Base-by-base conservation (phyloP, 257 asterid species). In the Forsythia suspensa region DNA sequence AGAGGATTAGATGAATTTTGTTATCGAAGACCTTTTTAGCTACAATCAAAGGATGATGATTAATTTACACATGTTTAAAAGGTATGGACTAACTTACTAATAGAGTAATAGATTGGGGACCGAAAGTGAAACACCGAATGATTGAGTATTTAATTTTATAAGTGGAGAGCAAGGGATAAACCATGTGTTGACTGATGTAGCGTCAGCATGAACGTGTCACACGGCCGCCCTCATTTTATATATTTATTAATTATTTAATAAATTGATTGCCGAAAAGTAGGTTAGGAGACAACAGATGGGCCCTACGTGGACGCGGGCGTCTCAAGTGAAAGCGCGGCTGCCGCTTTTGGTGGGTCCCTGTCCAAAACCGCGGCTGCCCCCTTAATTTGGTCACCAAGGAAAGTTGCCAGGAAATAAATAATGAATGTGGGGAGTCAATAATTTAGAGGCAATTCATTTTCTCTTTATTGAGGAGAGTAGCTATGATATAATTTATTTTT, bases 311-410 rank as follows among this genome's bases (percentile, higher is more conserved):
- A 68, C 59, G 61, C 74, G 61, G 80, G 40, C 70, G 71, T 18
- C 48, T 20, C 74, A 76, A 46, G 52, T 6, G 18, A 21, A 21
- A 34, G 40, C 21, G 48, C 82, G 71, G 82, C 80, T 68, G 85
- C 82, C 82, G 85, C 80, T 80, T 84, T 74, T 44, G 72, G 80
- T 24, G 80, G 85, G 84, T 37, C 69, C 83, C 59, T 46, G 5
- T 75, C 69, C 20, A 29, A 29, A 63, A 21, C 39, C 38, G 70
- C 40, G 37, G 70, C 70, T 63, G 39, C 65, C 10, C 40, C 70
- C 70, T 9, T 21, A 20, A 59, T 59, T 43, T 59, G 67, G 70
- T 63, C 70, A 40, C 34, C 57, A 70, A 70, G 3, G 20, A 36
- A 68, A 68, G 44, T 55, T 55, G 7, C 65, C 4, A 15, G 9